Base-by-base conservation (phyloP, 208 protist species). In the Angomonas desouzai region DNA sequence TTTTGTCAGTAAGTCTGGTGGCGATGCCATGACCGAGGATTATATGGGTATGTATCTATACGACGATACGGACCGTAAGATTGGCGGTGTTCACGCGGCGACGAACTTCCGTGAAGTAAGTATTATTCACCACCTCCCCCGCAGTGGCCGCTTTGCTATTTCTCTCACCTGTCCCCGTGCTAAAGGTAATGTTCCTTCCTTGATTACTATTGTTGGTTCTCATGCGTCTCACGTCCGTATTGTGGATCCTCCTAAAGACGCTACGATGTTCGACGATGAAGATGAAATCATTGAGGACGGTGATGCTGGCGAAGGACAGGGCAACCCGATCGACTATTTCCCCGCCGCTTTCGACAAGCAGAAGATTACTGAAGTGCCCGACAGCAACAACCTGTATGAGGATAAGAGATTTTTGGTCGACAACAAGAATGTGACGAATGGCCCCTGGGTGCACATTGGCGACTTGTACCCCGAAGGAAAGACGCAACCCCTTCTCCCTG, bases 11-110 rank as follows among this genome's bases (percentile, higher is more conserved):
- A 72, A 77, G 30, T 70, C 61, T 7, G 76, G 75, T 27, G 74
- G 77, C 34, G 81, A 93, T 70, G 77, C 81, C 13, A 93, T 89
- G 83, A 78, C 78, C 13, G 76, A 90, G 59, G 77, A 93, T 55
- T 93, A 77, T 67, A 74, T 90, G 66, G 87, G 87, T 45, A 79
- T 89, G 74, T 93, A 93, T 73, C 75, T 93, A 32, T 90, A 93
- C 74, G 74, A 88, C 60, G 74, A 80, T 48, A 71, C 67, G 7
- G 76, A 91, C 53, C 59, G 70, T 23, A 64, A 64, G 20, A 75
- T 93, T 22, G 60, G 65, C 40, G 83, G 81, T 38, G 81, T 91
- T 36, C 72, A 84, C 48, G 74, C 77, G 9, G 87, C 87, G 18
- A 93, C 83, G n/a, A 93, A 93, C 71, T 93, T 81, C 59, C 83